phyloP scores from a whole-genome alignment of 2,329 filamentous ascomycete genomes.

The Ascochyta viciae-villosae region DNA sequence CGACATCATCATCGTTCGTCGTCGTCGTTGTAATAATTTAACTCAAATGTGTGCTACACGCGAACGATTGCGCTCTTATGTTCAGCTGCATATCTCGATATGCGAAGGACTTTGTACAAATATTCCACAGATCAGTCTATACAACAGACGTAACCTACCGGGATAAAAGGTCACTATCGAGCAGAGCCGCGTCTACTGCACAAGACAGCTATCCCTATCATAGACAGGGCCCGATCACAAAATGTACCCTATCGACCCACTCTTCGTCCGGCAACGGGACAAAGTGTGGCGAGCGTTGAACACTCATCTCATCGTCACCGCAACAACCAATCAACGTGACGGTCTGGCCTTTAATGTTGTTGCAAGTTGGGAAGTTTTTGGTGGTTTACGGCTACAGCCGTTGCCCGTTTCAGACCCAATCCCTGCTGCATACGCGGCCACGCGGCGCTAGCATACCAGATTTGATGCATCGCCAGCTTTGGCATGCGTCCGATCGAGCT shows the following conservation, averaged over 20 bases:
- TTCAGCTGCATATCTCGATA: neutral
- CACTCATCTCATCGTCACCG: neutral
- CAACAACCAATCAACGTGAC: neutral
- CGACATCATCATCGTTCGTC: no score
- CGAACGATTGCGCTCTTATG: neutral
- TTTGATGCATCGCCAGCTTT: constrained; percentile 2
- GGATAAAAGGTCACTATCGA: neutral
- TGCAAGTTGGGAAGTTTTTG: neutral
- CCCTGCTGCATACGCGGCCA: constrained; percentile 16
- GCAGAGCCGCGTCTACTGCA: constrained; percentile 1
- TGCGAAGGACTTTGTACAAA: neutral
- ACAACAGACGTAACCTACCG: neutral
- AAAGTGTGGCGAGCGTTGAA: neutral
- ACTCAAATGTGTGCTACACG: neutral
- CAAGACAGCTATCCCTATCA: neutral
- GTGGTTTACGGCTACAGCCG: neutral
- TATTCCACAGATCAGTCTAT: neutral
- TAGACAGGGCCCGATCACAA: neutral
- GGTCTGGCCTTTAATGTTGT: neutral
- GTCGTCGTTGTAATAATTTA: neutral
- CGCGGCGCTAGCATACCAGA: constrained; percentile 5
- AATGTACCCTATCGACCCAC: neutral
- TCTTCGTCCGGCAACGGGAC: neutral
- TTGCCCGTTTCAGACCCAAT: neutral
- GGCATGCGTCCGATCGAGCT: neutral